These are phyloP conservation scores for Yarrowia deformans DNA, from an alignment of 805 yeast genomes.

Conservation along the genomic window DNA sequence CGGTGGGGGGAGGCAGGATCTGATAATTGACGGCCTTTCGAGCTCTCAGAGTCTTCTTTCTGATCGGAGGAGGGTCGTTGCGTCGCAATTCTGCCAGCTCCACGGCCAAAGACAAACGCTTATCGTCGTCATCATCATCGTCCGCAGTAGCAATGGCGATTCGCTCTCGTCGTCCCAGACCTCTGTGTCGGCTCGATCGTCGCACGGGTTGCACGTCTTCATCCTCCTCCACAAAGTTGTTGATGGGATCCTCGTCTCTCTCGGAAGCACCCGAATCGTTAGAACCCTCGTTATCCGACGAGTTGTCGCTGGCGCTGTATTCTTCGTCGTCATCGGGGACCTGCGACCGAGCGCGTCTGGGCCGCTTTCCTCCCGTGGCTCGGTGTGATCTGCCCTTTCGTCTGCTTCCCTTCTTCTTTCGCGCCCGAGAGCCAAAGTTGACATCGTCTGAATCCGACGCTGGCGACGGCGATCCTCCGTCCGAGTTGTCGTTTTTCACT, in stretches of 20 bases:
- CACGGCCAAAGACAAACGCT: conserved; percentile 39
- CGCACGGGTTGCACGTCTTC: conserved; percentile 26
- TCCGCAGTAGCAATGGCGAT: conserved; percentile 39
- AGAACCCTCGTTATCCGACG: conserved; percentile 18
- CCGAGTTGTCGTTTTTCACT: background rate
- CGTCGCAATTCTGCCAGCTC: conserved; percentile 45
- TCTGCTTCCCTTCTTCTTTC: conserved; percentile 24
- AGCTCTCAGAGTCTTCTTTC: conserved; percentile 58
- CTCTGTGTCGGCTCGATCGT: conserved; percentile 8
- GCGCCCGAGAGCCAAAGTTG: conserved; percentile 18
- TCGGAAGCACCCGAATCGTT: conserved; percentile 29
- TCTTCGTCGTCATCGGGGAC: conserved; percentile 38
- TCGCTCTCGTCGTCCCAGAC: conserved; percentile 19
- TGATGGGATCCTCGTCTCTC: conserved; percentile 25
- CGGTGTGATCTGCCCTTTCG: conserved; percentile 16
- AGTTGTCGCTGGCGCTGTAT: conserved; percentile 25
- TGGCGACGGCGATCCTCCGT: conserved; percentile 30
- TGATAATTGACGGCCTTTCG: conserved; percentile 79
- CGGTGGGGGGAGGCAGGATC: conserved; percentile 78
- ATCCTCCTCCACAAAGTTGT: conserved; percentile 35
- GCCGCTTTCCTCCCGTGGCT: conserved; percentile 16
- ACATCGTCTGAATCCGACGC: conserved; percentile 28
- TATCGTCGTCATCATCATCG: conserved; percentile 40
- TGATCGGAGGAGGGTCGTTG: conserved; percentile 58
- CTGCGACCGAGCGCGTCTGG: conserved; percentile 20